Evolutionary conservation across 108 stramenopile genomes (phyloP), one percentile per base, ranked within the genome.

Genomic region (Skeletonema potamos): DNA sequence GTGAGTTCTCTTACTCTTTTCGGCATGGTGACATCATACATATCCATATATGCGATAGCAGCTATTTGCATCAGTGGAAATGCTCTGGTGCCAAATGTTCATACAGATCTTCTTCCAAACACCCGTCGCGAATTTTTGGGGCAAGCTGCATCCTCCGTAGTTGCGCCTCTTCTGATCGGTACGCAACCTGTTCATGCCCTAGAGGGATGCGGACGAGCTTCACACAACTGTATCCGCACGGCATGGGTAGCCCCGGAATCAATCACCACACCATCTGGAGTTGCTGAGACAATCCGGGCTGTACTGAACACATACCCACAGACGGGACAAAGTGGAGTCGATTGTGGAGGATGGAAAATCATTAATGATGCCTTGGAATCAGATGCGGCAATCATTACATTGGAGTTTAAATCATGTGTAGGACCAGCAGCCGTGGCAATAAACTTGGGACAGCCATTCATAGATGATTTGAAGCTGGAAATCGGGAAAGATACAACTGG

Each of bases 161-260:
- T 22, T 2, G 48, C 48, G 7, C 48, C 48, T 24, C 48, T 51
- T 51, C 20, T 51, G 22, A 51, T 51, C 48, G 18, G 48, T 6
- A 51, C 48, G 0, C 6, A n/a, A 9, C 58, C 66, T 17, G 87
- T 87, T 22, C 73, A 85, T 41, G 88, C 89, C 28, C 68, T 93
- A 44, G 84, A 87, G 33, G 82, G 76, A 17, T 93, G 90, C 66
- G 82, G 84, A 2, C 73, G 71, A 24, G 69, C 69, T 62, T 81
- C 86, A 12, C 84, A 89, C 39, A 91, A 93, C 59, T 93, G 92
- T 41, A 70, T 93, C 33, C 76, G 82, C 6, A 89, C 90, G 26
- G 71, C 76, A 1, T 93, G 92, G 90, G 84, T 80, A 44, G 87
- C 90, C 44, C 92, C 92, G n/a, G 64, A 74, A n/a, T 72, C 59